Evolutionary conservation across 75 land plant species (phyloP), one percentile per base, ranked within the genome.

Genomic region (Adiantum capillusveneris): DNA sequence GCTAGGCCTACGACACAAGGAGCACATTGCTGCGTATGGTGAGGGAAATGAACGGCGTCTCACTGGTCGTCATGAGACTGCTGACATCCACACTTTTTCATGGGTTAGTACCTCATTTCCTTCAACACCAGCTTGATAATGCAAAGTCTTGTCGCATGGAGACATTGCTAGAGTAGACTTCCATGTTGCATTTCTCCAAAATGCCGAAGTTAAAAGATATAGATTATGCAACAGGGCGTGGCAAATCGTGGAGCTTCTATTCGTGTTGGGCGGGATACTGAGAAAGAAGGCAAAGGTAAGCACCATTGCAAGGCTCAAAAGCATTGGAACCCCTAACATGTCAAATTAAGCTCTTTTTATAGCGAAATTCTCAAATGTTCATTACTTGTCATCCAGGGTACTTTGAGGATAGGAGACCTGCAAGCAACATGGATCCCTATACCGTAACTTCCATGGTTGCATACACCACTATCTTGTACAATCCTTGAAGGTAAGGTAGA

Each of bases 191-290:
- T n/a, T n/a, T n/a, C n/a, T n/a, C n/a, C n/a, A n/a, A n/a, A n/a
- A n/a, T n/a, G n/a, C n/a, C n/a, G n/a, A n/a, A n/a, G n/a, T n/a
- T n/a, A n/a, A n/a, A n/a, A n/a, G n/a, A n/a, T n/a, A n/a, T n/a
- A n/a, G n/a, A n/a, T n/a, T n/a, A n/a, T 9, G 9, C 9, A 46
- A 44, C 76, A 86, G 90, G 90, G 90, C 20, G 90, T 86, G 46
- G 90, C 90, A 26, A 86, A 86, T 44, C 90, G 90, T 72, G 90
- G 90, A 45, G 84, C 86, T 57, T 86, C 90, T 7, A 70, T 86
- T 34, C 83, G 90, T 63, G 86, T 86, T 42, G 90, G 90, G 12
- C 83, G 90, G 56, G 90, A 86, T 0, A 86, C 90, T 57, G 90
- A 86, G 60, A 65, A 72, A 55, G 46, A 77, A 30, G 90, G 90